phyloP scores from a whole-genome alignment of 2,329 filamentous ascomycete genomes.

The Aspergillus latus region DNA sequence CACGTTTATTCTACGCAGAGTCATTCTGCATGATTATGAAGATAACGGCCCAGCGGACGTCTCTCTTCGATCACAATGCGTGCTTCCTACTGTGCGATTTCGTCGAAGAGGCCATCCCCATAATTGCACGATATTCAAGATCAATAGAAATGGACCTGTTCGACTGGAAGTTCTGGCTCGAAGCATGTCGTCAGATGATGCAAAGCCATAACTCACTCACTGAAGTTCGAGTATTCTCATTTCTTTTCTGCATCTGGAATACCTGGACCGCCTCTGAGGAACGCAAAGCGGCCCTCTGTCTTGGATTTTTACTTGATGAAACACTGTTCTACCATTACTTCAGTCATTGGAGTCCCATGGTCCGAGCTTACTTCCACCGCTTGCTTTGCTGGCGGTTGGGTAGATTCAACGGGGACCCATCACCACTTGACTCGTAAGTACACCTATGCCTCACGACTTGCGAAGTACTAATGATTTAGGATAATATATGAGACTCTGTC shows the following conservation, averaged over 20 bases:
- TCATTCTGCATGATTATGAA: conserved; percentile 73
- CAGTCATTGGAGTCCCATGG: conserved; percentile 95
- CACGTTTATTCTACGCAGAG: conserved; percentile 71
- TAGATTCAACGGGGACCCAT: conserved; percentile 67
- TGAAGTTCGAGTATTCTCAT: conserved; percentile 78
- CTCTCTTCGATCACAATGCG: conserved; percentile 76
- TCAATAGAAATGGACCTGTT: conserved; percentile 43
- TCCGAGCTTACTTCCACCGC: conserved; percentile 88
- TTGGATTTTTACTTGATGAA: conserved; percentile 72
- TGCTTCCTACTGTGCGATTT: conserved; percentile 93
- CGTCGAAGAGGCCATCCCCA: conserved; percentile 73
- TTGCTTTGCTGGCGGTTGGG: conserved; percentile 86
- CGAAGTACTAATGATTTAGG: conserved; percentile 41
- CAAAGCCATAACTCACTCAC: conserved; percentile 85
- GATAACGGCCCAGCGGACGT: conserved; percentile 71
- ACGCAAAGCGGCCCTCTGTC: conserved; percentile 69
- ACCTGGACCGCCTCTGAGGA: conserved; percentile 64
- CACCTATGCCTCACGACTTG: neutral
- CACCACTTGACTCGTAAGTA: conserved; percentile 67
- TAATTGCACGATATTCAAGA: conserved; percentile 62
- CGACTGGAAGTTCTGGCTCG: conserved; percentile 78
- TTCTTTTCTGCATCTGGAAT: conserved; percentile 79
- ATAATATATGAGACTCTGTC: conserved; percentile 68
- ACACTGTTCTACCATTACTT: conserved; percentile 78
- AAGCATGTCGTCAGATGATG: conserved; percentile 75